Evolutionary conservation across 140 eudicot genomes (phyloP).

Genomic region (Erigeron philadelphicus): DNA sequence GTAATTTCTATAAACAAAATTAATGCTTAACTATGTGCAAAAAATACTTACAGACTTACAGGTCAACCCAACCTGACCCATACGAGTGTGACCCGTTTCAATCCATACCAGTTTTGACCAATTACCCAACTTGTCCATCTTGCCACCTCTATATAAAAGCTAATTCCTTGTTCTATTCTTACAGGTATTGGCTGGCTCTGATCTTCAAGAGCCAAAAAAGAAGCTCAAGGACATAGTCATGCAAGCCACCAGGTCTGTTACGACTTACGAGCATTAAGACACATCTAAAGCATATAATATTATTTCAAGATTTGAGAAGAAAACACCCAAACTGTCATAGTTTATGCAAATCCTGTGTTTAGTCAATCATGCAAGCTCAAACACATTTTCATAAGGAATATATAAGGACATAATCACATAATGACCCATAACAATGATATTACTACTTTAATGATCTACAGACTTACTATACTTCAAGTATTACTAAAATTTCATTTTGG

Average conservation of each 20-base stretch:
- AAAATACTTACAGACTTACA: neutral
- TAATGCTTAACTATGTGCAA: neutral
- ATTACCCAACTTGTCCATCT: neutral
- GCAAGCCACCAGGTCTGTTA: slow-evolving; percentile 75
- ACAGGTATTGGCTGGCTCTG: slow-evolving; percentile 71
- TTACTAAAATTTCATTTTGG: neutral
- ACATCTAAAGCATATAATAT: neutral
- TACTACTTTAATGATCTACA: neutral
- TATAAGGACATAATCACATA: no score
- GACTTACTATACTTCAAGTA: neutral
- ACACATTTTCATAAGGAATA: no score
- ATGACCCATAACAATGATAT: neutral
- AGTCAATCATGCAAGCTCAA: no score
- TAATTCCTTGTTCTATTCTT: neutral
- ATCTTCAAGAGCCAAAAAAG: slow-evolving; percentile 61
- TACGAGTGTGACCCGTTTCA: neutral
- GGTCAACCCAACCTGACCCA: neutral
- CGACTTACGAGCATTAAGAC: neutral
- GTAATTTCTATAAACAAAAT: neutral
- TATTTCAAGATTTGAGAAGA: no score
- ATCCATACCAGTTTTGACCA: neutral
- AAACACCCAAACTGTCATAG: no score
- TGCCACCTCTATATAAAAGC: neutral
- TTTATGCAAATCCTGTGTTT: no score
- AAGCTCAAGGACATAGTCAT: slow-evolving; percentile 83